phyloP scores from a whole-genome alignment of 495 filamentous ascomycete species.

The Aspergillus avenaceus region DNA sequence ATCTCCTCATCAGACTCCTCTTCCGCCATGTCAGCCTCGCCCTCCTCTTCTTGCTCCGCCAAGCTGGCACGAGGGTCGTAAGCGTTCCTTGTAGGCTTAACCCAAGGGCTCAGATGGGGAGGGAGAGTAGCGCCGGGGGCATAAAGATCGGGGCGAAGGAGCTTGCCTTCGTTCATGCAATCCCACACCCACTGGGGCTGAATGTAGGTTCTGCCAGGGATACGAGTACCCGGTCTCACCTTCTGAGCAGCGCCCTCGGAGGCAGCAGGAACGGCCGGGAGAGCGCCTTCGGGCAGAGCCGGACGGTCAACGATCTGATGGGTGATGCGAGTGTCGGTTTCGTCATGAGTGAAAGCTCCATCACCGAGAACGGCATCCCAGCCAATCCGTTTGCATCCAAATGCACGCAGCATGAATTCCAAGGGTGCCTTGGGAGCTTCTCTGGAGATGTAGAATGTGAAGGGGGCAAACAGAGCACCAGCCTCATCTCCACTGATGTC shows the following conservation, averaged over 20 bases:
- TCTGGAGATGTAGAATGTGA: conserved; percentile 88
- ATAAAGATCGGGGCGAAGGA: conserved; percentile 84
- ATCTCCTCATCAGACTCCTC: conserved; percentile 49
- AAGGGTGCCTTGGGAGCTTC: conserved; percentile 88
- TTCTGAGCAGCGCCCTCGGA: conserved; percentile 43
- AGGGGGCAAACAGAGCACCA: conserved; percentile 73
- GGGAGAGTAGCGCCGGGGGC: conserved; percentile 84
- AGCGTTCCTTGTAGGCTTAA: conserved; percentile 73
- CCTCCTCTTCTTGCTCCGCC: conserved; percentile 72
- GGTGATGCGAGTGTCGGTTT: conserved; percentile 82
- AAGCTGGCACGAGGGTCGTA: conserved; percentile 86
- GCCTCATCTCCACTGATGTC: conserved; percentile 50
- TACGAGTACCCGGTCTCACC: conserved; percentile 54
- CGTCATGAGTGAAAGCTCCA: conserved; percentile 85
- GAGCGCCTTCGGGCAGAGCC: conserved; percentile 59
- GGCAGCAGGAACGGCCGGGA: conserved; percentile 53
- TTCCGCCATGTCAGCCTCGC: conserved; percentile 70
- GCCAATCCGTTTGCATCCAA: conserved; percentile 92
- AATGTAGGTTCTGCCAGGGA: conserved; percentile 85
- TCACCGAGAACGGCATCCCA: conserved; percentile 89
- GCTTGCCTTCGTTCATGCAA: conserved; percentile 80
- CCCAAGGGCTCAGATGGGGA: conserved; percentile 94
- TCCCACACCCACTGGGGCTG: conserved; percentile 99
- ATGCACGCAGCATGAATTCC: conserved; percentile 90
- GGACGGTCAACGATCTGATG: conserved; percentile 95